Conservation (phyloP, 2,329 filamentous ascomycete genomes). For the Ascochyta lentis region DNA sequence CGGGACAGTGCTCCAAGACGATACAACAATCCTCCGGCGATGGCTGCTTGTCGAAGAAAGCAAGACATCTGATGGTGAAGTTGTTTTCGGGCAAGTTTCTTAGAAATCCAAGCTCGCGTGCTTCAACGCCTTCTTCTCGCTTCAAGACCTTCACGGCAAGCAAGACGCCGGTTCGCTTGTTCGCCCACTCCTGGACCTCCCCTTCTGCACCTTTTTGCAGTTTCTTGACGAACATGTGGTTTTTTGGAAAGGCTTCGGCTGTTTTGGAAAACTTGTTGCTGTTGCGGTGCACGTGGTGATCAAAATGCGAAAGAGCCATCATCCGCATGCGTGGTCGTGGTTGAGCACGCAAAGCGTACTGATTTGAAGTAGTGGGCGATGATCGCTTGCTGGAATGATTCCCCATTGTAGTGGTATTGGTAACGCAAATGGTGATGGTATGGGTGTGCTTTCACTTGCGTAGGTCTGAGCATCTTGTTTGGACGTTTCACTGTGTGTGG, state of each 20-base stretch:
- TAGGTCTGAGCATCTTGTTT: background rate
- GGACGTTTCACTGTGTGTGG: background rate
- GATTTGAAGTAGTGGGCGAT: background rate
- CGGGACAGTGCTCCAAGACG: background rate
- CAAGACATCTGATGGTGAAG: conserved; percentile 18
- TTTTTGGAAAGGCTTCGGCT: background rate
- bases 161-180: conserved; percentile 3
- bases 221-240: background rate
- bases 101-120: conserved; percentile 23
- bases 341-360: background rate
- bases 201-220: conserved; percentile 19
- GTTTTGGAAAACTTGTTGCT: background rate
- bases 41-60: conserved; percentile 8
- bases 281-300: background rate
- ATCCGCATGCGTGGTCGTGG: background rate
- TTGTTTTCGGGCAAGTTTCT: conserved; percentile 16
- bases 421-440: background rate
- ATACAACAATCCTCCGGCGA: conserved; percentile 3
- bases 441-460: background rate
- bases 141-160: conserved; percentile 25
- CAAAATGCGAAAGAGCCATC: background rate
- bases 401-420: background rate
- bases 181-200: conserved; percentile 18
- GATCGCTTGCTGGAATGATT: background rate
- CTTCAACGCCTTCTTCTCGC: background rate